phyloP scores from a whole-genome alignment of 2,329 filamentous ascomycete genomes.

The Zymoseptoria tritici region DNA sequence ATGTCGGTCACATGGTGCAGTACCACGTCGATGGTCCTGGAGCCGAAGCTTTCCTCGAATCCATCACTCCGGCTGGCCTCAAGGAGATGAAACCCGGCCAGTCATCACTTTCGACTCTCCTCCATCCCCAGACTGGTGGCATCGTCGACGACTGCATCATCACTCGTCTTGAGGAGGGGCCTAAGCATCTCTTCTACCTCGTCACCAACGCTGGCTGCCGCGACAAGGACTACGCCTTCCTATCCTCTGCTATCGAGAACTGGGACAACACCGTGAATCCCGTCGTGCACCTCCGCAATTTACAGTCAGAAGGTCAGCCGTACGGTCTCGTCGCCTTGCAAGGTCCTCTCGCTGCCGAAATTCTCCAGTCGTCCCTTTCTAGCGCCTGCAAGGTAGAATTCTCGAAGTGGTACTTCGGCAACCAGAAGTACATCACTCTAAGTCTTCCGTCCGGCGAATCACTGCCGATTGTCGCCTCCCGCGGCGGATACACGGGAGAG shows the following conservation, averaged over 20 bases:
- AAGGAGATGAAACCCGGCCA: conserved; percentile 56
- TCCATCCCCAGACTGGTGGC: conserved; percentile 73
- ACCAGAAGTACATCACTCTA: conserved; percentile 59
- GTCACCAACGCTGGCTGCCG: conserved; percentile 92
- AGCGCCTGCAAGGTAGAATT: conserved; percentile 44
- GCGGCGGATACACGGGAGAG: conserved; percentile 94
- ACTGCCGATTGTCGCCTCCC: conserved; percentile 62
- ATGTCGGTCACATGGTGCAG: conserved; percentile 93
- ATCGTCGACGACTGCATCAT: conserved; percentile 94
- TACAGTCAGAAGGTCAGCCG: conserved; percentile 42
- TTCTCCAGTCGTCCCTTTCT: conserved; percentile 59
- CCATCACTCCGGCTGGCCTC: conserved; percentile 70
- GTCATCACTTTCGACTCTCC: conserved; percentile 75
- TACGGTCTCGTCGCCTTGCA: conserved; percentile 83
- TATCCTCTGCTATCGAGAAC: conserved; percentile 59
- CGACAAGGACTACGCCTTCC: conserved; percentile 76
- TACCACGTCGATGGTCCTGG: conserved; percentile 76
- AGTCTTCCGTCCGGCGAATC: conserved; percentile 50
- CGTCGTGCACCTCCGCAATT: conserved; percentile 24
- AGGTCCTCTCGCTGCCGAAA: conserved; percentile 66
- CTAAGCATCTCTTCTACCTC: conserved; percentile 63
- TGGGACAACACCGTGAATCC: conserved; percentile 48
- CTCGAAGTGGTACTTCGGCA: conserved; percentile 72
- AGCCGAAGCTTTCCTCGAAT: conserved; percentile 73
- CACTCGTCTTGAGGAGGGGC: conserved; percentile 59